Percentiles rank a stretch among this genome's conserved stretches.
Evolutionary conservation across 2,329 filamentous ascomycete genomes (phyloP).

Genomic region (Nemania sp.): DNA sequence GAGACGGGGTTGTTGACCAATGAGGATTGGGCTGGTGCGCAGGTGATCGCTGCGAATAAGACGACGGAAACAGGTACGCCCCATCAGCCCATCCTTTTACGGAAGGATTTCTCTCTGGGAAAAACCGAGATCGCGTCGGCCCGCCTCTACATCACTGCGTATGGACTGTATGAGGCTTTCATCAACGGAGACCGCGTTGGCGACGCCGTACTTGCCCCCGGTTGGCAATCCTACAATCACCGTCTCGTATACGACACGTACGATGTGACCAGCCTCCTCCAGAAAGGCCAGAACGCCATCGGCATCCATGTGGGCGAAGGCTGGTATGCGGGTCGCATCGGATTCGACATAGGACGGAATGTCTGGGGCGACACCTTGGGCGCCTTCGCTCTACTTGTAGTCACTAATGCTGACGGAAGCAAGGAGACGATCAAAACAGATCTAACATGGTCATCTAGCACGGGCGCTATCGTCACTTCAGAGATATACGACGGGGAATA

Average conservation of each 20-base stretch:
- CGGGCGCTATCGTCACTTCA: slow-evolving; percentile 34
- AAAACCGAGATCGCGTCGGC: slow-evolving; percentile 39
- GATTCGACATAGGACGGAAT: slow-evolving; percentile 37
- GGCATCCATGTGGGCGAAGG: slow-evolving; percentile 55
- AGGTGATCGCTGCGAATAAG: slow-evolving; percentile 40
- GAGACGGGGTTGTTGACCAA: slow-evolving; percentile 43
- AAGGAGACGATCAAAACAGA: slow-evolving; percentile 37
- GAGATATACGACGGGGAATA: slow-evolving; percentile 41
- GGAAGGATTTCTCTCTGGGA: slow-evolving; percentile 42
- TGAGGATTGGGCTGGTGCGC: slow-evolving; percentile 40
- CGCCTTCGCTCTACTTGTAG: slow-evolving; percentile 38
- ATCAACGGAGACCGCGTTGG: slow-evolving; percentile 53
- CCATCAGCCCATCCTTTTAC: slow-evolving; percentile 41
- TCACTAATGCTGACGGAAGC: slow-evolving; percentile 29
- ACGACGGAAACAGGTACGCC: slow-evolving; percentile 35
- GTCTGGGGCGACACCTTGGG: slow-evolving; percentile 42
- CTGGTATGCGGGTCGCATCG: slow-evolving; percentile 53
- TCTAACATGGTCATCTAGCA: slow-evolving; percentile 38
- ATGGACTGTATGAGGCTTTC: slow-evolving; percentile 51
- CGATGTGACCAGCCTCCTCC: slow-evolving; percentile 52
- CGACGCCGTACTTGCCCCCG: slow-evolving; percentile 51
- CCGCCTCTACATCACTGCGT: slow-evolving; percentile 52
- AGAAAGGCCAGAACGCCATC: slow-evolving; percentile 46
- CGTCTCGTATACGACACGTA: slow-evolving; percentile 58
- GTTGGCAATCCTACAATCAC: slow-evolving; percentile 56